Conservation (phyloP, 2,329 filamentous ascomycete species). For the Parafenestella ontariensis region DNA sequence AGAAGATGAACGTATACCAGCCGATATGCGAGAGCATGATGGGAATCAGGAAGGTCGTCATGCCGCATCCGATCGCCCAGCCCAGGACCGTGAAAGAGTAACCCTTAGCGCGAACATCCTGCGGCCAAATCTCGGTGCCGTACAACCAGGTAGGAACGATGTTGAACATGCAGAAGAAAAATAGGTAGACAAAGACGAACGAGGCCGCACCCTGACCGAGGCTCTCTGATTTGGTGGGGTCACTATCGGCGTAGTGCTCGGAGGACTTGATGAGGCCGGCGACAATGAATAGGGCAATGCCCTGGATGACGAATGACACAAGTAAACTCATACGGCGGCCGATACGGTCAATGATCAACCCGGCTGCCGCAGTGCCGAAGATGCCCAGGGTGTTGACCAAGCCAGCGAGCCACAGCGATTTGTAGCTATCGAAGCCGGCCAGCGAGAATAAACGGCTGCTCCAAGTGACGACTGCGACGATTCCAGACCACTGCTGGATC, state of each 20-base stretch:
- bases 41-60: constrained; percentile 2
- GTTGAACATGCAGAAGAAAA: constrained; percentile 4
- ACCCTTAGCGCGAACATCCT: constrained; percentile 5
- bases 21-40: constrained; percentile 4
- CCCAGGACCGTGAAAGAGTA: constrained; percentile 7
- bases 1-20: constrained; percentile 17
- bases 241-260: background rate
- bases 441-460: constrained; percentile 1
- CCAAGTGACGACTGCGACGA: constrained; percentile 3
- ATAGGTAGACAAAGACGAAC: constrained; percentile 3
- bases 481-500: constrained; percentile 3
- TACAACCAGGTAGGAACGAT: background rate
- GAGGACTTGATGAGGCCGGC: constrained; percentile 16
- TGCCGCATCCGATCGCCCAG: constrained; percentile 7
- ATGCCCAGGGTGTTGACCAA: constrained; percentile 51
- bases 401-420: constrained; percentile 50
- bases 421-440: constrained; percentile 28
- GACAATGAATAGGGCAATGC: constrained; percentile 35
- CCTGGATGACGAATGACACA: constrained; percentile 1
- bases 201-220: constrained; percentile 1
- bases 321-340: constrained; percentile 4
- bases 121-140: constrained; percentile 5
- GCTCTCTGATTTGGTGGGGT: constrained; percentile 2
- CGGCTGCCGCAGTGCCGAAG: constrained; percentile 5
- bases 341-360: constrained; percentile 4